Percentiles rank a stretch among this genome's conserved stretches.
Conservation (phyloP, 2,329 filamentous ascomycete genomes). For the Blastomyces emzantsi region DNA sequence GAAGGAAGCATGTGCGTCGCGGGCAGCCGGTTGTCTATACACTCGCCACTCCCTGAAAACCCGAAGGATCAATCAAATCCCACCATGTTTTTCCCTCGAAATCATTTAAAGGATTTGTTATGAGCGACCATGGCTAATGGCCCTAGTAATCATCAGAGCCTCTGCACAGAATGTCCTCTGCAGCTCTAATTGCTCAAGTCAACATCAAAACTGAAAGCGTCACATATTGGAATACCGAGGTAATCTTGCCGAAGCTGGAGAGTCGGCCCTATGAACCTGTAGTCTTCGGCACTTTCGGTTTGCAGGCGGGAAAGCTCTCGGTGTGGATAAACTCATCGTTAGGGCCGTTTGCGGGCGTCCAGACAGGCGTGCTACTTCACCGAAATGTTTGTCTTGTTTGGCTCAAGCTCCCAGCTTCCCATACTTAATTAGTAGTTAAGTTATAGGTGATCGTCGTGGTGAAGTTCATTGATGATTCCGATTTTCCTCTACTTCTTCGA, state of each 20-base stretch:
- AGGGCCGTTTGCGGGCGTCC: no score
- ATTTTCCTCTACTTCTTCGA: no score
- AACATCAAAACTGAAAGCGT: background rate
- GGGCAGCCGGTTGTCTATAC: background rate
- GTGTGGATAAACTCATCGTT: no score
- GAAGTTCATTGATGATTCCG: no score
- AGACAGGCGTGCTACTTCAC: no score
- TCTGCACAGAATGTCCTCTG: background rate
- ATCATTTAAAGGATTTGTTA: background rate
- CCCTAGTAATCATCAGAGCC: background rate
- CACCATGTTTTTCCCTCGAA: background rate
- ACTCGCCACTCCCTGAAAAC: background rate
- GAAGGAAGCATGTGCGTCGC: background rate
- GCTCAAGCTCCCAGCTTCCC: no score
- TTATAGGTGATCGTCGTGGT: no score
- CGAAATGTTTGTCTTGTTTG: background rate
- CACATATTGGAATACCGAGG: background rate
- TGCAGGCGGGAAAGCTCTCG: no score
- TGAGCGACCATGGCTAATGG: background rate
- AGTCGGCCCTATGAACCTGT: background rate
- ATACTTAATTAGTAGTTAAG: no score
- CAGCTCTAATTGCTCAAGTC: background rate
- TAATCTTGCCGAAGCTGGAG: background rate
- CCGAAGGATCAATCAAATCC: background rate
- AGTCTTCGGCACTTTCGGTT: no score